Base-by-base conservation (phyloP, 2,329 filamentous ascomycete genomes). In the Fusarium acutatum region DNA sequence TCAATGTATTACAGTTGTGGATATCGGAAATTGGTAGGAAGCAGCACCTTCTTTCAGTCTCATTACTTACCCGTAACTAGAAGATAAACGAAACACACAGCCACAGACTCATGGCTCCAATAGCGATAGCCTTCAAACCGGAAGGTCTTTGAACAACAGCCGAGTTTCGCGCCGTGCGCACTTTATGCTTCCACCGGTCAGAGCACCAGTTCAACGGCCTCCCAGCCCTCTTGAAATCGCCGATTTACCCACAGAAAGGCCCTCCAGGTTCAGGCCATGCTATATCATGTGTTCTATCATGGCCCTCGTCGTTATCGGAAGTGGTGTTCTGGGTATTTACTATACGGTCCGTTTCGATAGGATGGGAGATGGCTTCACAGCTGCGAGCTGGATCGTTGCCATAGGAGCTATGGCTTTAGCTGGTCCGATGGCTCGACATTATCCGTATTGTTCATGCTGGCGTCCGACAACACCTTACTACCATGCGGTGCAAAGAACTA, bases 321-420 rank as follows among this genome's bases (percentile, higher is more conserved):
- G 32, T 46, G 38, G 38, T 26, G 6, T 9, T 13, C 8, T 62
- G 3, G 28, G 35, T 0, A n/a, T 60, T n/a, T 60, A 60, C 28
- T 60, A 41, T 30, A 58, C 10, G 4, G n/a, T 37, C 7, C 17
- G 3, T 0, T 62, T 37, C 24, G 38, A 59, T 8, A 59, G 15
- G 13, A 62, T 59, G 50, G 59, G 46, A 10, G 59, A 62, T 32
- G 59, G 50, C 5, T 62, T 30, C 2, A 44, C 59, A 20, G 50
- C 32, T 32, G 32, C 60, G 1, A 34, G 52, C 17, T 59, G 60
- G 32, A 62, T 59, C 6, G 38, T 62, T 26, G 52, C 60, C 10
- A 44, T 37, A 30, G 30, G 52, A 7, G 14, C 26, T 9, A 18
- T 59, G 3, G 22, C 50, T 18, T 26, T 60, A 22, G 46, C 46